A percentile compares a stretch with the other conserved stretches of the same genome.
Conservation (phyloP, 2,329 filamentous ascomycete species). For the Emericellopsis atlantica region DNA sequence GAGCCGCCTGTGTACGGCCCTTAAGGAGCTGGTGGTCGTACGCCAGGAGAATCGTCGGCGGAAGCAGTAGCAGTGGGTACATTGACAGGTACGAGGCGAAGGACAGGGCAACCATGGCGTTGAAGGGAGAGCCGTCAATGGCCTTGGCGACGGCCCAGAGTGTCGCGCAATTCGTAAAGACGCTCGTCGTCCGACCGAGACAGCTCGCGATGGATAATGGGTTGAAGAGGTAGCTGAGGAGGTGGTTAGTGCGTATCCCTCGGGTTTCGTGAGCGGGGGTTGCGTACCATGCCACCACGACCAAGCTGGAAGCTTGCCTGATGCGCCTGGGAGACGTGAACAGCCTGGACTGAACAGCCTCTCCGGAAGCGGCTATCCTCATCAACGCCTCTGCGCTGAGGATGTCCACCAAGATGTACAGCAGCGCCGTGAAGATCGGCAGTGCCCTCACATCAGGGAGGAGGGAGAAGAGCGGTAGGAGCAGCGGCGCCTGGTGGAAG, state of each 20-base stretch:
- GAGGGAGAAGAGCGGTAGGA: slow-evolving; percentile 83
- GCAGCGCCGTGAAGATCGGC: slow-evolving; percentile 62
- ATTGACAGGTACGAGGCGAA: slow-evolving; percentile 86
- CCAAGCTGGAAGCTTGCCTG: slow-evolving; percentile 60
- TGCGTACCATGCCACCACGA: slow-evolving; percentile 63
- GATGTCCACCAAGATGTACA: slow-evolving; percentile 75
- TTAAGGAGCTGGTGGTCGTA: slow-evolving; percentile 48
- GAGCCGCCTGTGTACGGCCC: slow-evolving; percentile 19
- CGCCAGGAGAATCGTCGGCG: slow-evolving; percentile 68
- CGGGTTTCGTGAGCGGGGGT: not conserved
- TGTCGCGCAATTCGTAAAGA: slow-evolving; percentile 82
- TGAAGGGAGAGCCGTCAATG: slow-evolving; percentile 57
- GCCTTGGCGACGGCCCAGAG: slow-evolving; percentile 75
- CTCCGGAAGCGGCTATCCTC: slow-evolving; percentile 69
- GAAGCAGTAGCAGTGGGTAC: slow-evolving; percentile 78
- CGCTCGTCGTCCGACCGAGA: slow-evolving; percentile 75
- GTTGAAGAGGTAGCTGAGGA: slow-evolving; percentile 72
- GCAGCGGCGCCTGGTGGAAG: slow-evolving; percentile 69
- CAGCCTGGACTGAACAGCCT: slow-evolving; percentile 58
- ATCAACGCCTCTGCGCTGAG: slow-evolving; percentile 69
- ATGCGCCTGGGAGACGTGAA: slow-evolving; percentile 70
- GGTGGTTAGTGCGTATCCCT: not conserved
- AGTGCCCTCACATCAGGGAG: slow-evolving; percentile 57
- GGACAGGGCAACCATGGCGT: slow-evolving; percentile 72
- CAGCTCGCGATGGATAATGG: slow-evolving; percentile 89